These are phyloP conservation scores for Crithidia brevicula DNA, from an alignment of 208 protist genomes.

Conservation along the genomic window DNA sequence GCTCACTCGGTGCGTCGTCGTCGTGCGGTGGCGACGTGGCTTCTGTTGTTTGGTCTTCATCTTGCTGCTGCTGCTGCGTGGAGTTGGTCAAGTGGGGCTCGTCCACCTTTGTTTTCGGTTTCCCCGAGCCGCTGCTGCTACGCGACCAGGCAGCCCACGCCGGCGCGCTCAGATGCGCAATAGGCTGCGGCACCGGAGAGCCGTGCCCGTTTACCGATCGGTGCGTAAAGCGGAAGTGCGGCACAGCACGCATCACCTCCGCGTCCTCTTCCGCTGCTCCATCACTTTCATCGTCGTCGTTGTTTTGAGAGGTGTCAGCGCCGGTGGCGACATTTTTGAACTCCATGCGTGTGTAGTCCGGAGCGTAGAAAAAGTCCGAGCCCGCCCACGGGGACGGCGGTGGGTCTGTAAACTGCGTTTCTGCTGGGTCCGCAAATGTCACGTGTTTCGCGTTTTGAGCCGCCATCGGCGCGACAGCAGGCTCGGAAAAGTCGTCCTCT, in stretches of 20 bases:
- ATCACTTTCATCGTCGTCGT: not conserved
- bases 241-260: slow-evolving; percentile 15
- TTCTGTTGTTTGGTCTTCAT: not conserved
- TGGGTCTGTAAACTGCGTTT: slow-evolving; percentile 17
- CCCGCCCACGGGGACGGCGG: slow-evolving; percentile 25
- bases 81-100: too few species aligned
- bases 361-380: slow-evolving; percentile 21
- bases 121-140: not conserved
- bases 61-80: not conserved
- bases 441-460: slow-evolving; percentile 4
- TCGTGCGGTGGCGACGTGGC: not conserved
- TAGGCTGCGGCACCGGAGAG: not conserved
- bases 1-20: not conserved
- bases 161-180: not conserved
- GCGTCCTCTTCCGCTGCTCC: slow-evolving; percentile 8
- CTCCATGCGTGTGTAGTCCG: slow-evolving; percentile 31
- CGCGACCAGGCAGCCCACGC: slow-evolving; percentile 14
- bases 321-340: slow-evolving; percentile 17
- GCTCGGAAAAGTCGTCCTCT: slow-evolving; percentile 13
- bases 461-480: not conserved
- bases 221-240: slow-evolving; percentile 28
- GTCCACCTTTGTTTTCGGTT: not conserved
- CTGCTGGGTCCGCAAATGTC: not conserved
- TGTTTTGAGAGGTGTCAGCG: not conserved
- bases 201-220: not conserved